A percentile compares a stretch with the other conserved stretches of the same genome.
These are phyloP conservation scores for Darksidea phi DNA, from an alignment of 495 filamentous ascomycete species.

Conservation along the genomic window DNA sequence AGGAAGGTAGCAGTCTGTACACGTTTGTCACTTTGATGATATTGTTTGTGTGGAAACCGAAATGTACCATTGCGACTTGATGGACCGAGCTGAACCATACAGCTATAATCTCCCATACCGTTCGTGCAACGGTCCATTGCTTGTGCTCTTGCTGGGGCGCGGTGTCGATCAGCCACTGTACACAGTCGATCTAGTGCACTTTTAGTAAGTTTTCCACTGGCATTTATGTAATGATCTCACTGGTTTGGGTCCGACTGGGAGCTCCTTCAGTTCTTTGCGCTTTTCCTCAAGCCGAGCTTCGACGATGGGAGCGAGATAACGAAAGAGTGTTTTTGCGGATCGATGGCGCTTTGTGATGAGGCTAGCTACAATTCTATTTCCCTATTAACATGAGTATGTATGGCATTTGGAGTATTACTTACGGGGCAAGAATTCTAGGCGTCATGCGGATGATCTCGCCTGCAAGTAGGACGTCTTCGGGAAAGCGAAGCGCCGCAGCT, in stretches of 20 bases:
- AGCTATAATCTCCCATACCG: neutral
- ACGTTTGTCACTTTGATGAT: too few relatives aligned
- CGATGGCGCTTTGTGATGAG: too few relatives aligned
- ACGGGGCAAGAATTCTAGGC: neutral
- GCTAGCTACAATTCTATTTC: too few relatives aligned
- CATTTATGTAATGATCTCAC: too few relatives aligned
- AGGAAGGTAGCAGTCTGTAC: too few relatives aligned
- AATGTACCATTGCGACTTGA: neutral
- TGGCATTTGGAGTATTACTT: neutral
- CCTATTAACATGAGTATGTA: too few relatives aligned
- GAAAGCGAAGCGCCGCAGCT: neutral
- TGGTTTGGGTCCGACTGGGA: neutral
- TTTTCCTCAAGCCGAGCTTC: too few relatives aligned
- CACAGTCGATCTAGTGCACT: neutral
- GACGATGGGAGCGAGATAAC: too few relatives aligned
- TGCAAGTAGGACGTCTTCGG: neutral
- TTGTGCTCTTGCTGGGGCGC: neutral
- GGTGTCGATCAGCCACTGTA: conserved; percentile 4
- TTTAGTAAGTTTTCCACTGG: too few relatives aligned
- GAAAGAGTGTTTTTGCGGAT: too few relatives aligned
- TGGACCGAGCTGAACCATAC: conserved; percentile 11
- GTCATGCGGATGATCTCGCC: conserved; percentile 8
- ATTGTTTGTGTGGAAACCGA: too few relatives aligned
- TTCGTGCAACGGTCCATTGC: neutral
- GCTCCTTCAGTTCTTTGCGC: neutral